Base-by-base conservation (phyloP, 176 grass and related monocot genomes). In the Carex parvula region DNA sequence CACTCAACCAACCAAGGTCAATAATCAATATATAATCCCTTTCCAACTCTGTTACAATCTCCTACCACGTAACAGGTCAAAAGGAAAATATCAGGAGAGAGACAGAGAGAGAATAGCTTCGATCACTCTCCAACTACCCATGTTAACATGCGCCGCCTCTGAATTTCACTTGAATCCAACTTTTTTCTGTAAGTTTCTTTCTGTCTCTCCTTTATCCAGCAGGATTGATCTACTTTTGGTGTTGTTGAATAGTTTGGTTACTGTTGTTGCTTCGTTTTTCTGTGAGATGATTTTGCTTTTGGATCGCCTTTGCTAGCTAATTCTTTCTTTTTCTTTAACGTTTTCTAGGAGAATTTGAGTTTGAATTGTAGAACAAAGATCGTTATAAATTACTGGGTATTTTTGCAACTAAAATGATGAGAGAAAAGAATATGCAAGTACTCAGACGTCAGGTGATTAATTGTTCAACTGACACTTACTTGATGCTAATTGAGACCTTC, bases 121-220 rank as follows among this genome's bases (percentile, higher is more conserved):
- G 46, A 57, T 57, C 73, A 78, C 22, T 78, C 73, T 78, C 73
- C 24, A 78, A 78, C 73, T 18, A 30, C 73, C 26, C 35, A 2
- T 61, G 37, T 39, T 54, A 15, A 53, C 39, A 8, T 69, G 60
- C 14, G 60, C 58, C 81, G 41, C 81, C 56, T 21, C 79, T 11
- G 41, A 83, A 10, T 83, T 26, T 42, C 29, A 17, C 10, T 81
- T 81, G 17, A 44, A 64, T 64, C 21, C 79, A 44, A 42, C 3
- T 14, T 56, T 64, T 68, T 68, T 48, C 37, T 42, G 60, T 65
- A 64, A 66, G 63, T 68, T 68, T 32, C 21, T 83, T 82, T 82
- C 59, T 67, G 39, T 44, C 15, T 68, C 9, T 53, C 3, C 46
- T 78, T 21, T 54, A 66, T 83, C 33, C 18, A 69, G 37, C 21